Percentiles rank a stretch among this genome's conserved stretches.
These are phyloP conservation scores for Zelopaecilomyces penicillatus DNA, from an alignment of 2,329 filamentous ascomycete species.

Conservation along the genomic window DNA sequence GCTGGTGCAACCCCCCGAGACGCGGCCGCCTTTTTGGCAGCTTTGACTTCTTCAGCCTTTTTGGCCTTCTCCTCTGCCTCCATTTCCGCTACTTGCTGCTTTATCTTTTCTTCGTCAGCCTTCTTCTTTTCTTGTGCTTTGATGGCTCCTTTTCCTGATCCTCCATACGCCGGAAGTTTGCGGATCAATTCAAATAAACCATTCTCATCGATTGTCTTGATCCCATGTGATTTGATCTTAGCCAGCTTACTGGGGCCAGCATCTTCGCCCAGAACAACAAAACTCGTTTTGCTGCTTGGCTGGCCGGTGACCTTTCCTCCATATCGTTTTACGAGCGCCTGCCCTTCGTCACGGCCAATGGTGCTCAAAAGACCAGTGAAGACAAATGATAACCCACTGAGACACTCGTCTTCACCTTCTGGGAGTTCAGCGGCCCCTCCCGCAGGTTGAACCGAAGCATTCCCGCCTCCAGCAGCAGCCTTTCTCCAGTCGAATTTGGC, in stretches of 20 bases:
- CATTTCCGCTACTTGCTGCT: constrained; percentile 74
- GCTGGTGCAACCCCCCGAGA: constrained; percentile 18
- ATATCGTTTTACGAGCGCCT: constrained; percentile 81
- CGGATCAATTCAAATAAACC: constrained; percentile 83
- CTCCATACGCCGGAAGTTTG: constrained; percentile 73
- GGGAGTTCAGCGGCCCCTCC: constrained; percentile 65
- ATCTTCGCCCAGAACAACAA: constrained; percentile 82
- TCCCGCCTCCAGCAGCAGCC: constrained; percentile 47
- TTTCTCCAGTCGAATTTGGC: constrained; percentile 76
- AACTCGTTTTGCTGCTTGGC: constrained; percentile 89
- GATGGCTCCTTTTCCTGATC: constrained; percentile 78
- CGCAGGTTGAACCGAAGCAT: constrained; percentile 51
- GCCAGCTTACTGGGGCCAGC: constrained; percentile 88
- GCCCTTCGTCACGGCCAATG: constrained; percentile 76
- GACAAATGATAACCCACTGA: constrained; percentile 84
- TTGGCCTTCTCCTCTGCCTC: constrained; percentile 66
- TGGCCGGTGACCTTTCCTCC: constrained; percentile 81
- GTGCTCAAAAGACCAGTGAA: constrained; percentile 84
- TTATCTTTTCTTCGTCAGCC: constrained; percentile 75
- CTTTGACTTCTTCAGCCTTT: constrained; percentile 44
- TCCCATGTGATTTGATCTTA: constrained; percentile 69
- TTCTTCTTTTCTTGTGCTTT: constrained; percentile 78
- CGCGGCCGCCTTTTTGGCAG: constrained; percentile 33
- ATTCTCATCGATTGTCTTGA: constrained; percentile 92
- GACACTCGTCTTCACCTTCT: constrained; percentile 76